phyloP scores from a whole-genome alignment of 352 stramenopile species.

The Phytophthora rubi region DNA sequence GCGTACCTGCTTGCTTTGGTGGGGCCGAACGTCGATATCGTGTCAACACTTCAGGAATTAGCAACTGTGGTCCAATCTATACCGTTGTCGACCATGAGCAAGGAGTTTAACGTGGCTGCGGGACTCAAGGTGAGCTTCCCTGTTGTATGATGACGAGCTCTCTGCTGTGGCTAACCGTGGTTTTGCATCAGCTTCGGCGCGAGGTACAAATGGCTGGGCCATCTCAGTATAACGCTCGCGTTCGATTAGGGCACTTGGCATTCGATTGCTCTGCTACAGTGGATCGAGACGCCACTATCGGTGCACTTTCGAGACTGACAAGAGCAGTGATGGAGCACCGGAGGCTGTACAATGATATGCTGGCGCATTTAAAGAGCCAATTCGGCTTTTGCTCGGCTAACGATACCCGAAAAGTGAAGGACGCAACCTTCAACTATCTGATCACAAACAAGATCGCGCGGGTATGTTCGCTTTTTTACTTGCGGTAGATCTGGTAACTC shows the following conservation, averaged over 20 bases:
- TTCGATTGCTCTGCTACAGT: slow-evolving; percentile 31
- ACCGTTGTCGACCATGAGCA: slow-evolving; percentile 57
- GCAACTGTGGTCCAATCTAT: slow-evolving; percentile 43
- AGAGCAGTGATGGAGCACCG: slow-evolving; percentile 46
- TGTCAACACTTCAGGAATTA: slow-evolving; percentile 58
- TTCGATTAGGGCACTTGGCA: slow-evolving; percentile 58
- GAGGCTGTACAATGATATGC: slow-evolving; percentile 50
- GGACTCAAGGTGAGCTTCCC: slow-evolving; percentile 54
- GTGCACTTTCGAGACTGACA: slow-evolving; percentile 47
- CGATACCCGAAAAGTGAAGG: slow-evolving; percentile 51
- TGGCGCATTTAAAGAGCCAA: slow-evolving; percentile 48
- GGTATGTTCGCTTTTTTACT: slow-evolving; percentile 33
- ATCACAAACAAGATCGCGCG: slow-evolving; percentile 47
- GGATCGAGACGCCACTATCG: slow-evolving; percentile 61
- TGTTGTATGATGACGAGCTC: background rate
- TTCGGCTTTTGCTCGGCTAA: slow-evolving; percentile 49
- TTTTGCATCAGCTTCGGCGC: slow-evolving; percentile 53
- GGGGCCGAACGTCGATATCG: slow-evolving; percentile 62
- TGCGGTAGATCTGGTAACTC: background rate
- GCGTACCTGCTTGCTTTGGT: slow-evolving; percentile 63
- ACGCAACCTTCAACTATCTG: slow-evolving; percentile 57
- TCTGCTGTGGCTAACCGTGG: slow-evolving; percentile 14
- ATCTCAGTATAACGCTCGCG: slow-evolving; percentile 30
- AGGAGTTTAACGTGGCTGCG: slow-evolving; percentile 59
- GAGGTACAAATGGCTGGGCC: slow-evolving; percentile 32